These are phyloP conservation scores for Graphilbum sp. DNA, from an alignment of 2,329 filamentous ascomycete species.

Conservation along the genomic window DNA sequence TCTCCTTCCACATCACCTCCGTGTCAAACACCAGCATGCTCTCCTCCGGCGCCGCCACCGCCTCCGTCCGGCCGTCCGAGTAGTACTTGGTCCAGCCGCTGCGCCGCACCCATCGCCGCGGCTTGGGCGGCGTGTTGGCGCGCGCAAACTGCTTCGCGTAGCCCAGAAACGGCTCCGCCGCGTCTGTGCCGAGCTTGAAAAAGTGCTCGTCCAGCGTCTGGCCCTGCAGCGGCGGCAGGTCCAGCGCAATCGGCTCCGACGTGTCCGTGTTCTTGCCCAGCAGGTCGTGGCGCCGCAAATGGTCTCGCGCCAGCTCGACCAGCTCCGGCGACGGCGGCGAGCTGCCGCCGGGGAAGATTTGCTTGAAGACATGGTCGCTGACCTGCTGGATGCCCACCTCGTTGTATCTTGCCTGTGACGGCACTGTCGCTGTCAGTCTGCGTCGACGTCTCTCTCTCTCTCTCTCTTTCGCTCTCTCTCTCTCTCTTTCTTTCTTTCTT, in stretches of 20 bases:
- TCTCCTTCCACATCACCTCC: conserved; percentile 91
- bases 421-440: no score
- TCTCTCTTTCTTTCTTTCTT: not conserved
- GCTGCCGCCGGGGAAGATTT: conserved; percentile 54
- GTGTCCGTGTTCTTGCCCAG: conserved; percentile 80
- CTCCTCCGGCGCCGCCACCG: conserved; percentile 63
- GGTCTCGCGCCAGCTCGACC: conserved; percentile 63
- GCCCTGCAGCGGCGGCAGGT: conserved; percentile 67
- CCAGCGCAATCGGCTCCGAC: conserved; percentile 61
- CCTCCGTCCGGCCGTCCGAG: conserved; percentile 51
- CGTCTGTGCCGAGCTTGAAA: conserved; percentile 68
- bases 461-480: not conserved
- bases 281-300: conserved; percentile 71
- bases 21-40: conserved; percentile 83
- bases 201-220: conserved; percentile 86
- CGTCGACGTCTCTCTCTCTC: not conserved
- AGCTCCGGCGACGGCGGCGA: conserved; percentile 51
- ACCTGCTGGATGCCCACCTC: conserved; percentile 91
- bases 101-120: conserved; percentile 54
- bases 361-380: conserved; percentile 64
- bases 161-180: conserved; percentile 67
- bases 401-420: conserved; percentile 57
- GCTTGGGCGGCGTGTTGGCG: conserved; percentile 40
- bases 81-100: conserved; percentile 96
- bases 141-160: conserved; percentile 59